phyloP scores from a whole-genome alignment of 306 rosid genomes.

The Inga leiocalycina region DNA sequence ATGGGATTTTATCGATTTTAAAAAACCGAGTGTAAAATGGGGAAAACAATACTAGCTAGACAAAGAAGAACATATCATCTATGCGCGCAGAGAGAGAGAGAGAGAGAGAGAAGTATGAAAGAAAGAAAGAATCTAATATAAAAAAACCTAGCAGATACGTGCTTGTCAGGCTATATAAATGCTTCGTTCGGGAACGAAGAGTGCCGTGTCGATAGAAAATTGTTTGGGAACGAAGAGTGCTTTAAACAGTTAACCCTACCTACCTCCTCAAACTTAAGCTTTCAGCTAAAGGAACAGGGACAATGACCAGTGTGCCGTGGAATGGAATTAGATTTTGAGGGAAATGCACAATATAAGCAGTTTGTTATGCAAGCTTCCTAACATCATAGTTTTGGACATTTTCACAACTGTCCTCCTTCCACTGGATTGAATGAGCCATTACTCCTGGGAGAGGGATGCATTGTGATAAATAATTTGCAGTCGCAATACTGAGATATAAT shows the following conservation, averaged over 20 bases:
- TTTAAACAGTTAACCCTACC: background rate
- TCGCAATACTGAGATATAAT: background rate
- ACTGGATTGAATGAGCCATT: background rate
- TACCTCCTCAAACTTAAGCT: background rate
- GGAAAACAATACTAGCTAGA: too few relatives aligned
- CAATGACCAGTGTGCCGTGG: background rate
- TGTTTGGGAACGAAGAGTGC: background rate
- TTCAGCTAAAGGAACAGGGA: background rate
- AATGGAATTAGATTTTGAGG: background rate
- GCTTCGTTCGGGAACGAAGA: background rate
- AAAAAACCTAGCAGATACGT: background rate
- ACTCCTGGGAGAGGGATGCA: background rate
- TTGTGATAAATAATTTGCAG: background rate
- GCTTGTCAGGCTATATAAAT: background rate
- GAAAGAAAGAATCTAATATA: background rate
- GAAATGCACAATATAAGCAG: background rate
- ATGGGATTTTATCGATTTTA: background rate
- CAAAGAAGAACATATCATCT: background rate
- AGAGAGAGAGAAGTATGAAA: too few relatives aligned
- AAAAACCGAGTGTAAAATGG: background rate
- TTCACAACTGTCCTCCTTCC: background rate
- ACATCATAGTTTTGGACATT: background rate
- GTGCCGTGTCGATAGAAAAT: background rate
- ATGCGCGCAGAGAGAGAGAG: background rate
- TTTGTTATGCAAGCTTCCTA: background rate